A percentile compares a stretch with the other conserved stretches of the same genome.
Conservation (phyloP, 2,329 filamentous ascomycete genomes). For the Ascochyta fabae region DNA sequence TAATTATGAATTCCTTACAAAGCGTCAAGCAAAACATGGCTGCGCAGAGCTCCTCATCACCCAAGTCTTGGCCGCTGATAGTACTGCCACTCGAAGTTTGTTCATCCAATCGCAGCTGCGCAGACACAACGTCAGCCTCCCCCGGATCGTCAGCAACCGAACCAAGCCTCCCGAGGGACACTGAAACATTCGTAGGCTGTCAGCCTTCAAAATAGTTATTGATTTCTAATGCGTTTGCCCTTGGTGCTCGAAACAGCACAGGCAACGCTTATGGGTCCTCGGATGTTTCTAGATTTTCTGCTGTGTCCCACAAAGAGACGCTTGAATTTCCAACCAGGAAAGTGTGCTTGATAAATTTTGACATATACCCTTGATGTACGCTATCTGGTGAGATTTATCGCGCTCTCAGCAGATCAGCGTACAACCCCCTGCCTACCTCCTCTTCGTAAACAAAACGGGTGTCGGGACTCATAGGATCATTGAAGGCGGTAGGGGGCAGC, state of each 20-base stretch:
- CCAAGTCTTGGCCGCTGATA: constrained; percentile 9
- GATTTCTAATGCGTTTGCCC: neutral
- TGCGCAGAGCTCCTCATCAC: constrained; percentile 1
- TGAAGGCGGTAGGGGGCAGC: constrained; percentile 15
- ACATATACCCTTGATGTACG: too few relatives aligned
- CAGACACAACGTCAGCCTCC: neutral
- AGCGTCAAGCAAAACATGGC: neutral
- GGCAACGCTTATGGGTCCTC: neutral
- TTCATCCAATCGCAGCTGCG: neutral
- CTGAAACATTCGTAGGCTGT: constrained; percentile 3
- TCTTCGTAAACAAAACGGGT: constrained; percentile 35
- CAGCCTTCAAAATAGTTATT: constrained; percentile 6
- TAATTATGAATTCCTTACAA: neutral
- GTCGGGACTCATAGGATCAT: constrained; percentile 31
- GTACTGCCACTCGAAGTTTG: neutral
- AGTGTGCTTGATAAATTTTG: too few relatives aligned
- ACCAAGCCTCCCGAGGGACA: neutral
- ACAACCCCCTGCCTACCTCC: constrained; percentile 32
- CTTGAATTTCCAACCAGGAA: too few relatives aligned
- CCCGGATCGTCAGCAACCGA: constrained; percentile 15
- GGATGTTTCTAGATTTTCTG: too few relatives aligned
- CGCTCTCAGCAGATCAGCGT: constrained; percentile 24
- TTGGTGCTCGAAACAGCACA: neutral
- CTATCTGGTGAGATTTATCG: neutral
- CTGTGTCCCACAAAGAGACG: too few relatives aligned